A percentile compares a stretch with the other conserved stretches of the same genome.
Conservation (phyloP, 768 basidiomycete species). For the Boletus eberwhitei region DNA sequence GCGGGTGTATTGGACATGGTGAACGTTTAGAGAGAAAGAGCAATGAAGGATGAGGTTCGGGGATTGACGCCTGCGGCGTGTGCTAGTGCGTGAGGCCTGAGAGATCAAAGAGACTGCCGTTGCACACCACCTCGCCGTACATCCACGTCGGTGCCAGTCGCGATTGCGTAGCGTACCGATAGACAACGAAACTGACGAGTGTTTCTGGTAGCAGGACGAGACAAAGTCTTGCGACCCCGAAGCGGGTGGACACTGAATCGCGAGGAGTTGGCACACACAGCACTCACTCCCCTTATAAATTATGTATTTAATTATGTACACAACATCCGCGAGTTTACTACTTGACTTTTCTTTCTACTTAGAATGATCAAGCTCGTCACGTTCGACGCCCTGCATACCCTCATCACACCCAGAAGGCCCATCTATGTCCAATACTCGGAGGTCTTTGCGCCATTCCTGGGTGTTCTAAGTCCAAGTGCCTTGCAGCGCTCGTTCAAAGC, state of each 20-base stretch:
- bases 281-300: slow-evolving; percentile 1
- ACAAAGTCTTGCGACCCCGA: slow-evolving; percentile 11
- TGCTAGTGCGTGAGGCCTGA: slow-evolving; percentile 6
- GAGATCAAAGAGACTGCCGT: slow-evolving; percentile 14
- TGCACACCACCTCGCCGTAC: slow-evolving; percentile 13
- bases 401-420: slow-evolving; percentile 64
- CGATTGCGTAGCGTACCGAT: slow-evolving; percentile 6
- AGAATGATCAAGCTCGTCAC: slow-evolving; percentile 58
- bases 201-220: slow-evolving; percentile 2
- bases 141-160: slow-evolving; percentile 20
- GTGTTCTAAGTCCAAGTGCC: slow-evolving; percentile 49
- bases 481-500: slow-evolving; percentile 59
- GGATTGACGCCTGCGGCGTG: slow-evolving; percentile 33
- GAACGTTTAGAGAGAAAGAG: slow-evolving; percentile 18
- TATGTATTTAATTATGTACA: slow-evolving; percentile 16
- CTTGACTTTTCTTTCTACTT: background rate
- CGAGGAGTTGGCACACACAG: background rate
- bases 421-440: slow-evolving; percentile 61
- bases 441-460: slow-evolving; percentile 64
- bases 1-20: slow-evolving; percentile 27
- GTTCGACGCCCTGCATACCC: slow-evolving; percentile 79
- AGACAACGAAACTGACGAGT: background rate
- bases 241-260: slow-evolving; percentile 2
- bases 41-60: slow-evolving; percentile 12
- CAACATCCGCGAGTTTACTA: background rate